Conservation (phyloP, 768 basidiomycete species). For the Amanita brunnescens region DNA sequence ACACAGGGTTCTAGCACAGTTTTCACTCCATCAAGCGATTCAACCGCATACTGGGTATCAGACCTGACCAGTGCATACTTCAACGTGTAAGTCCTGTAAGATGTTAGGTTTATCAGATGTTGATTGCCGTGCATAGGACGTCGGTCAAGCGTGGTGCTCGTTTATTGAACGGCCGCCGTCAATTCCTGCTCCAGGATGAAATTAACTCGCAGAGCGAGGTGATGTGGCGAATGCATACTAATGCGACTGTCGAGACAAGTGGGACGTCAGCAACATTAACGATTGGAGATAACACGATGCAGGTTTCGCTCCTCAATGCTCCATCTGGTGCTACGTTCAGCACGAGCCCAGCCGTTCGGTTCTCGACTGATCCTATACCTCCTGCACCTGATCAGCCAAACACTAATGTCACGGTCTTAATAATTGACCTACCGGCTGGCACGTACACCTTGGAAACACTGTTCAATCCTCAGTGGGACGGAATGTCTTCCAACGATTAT, state of each 20-base stretch:
- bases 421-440: slow-evolving; percentile 64
- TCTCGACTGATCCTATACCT: slow-evolving; percentile 53
- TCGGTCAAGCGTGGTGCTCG: slow-evolving; percentile 82
- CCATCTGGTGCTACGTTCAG: slow-evolving; percentile 61
- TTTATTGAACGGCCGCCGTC: slow-evolving; percentile 70
- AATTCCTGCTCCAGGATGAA: slow-evolving; percentile 93
- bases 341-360: slow-evolving; percentile 44
- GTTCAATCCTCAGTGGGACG: slow-evolving; percentile 91
- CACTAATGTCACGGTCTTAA: slow-evolving; percentile 70
- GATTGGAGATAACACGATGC: slow-evolving; percentile 60
- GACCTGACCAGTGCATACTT: slow-evolving; percentile 75
- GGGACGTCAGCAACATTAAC: slow-evolving; percentile 68
- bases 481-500: slow-evolving; percentile 46
- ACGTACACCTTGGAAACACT: slow-evolving; percentile 72
- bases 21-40: slow-evolving; percentile 46
- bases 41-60: slow-evolving; percentile 75
- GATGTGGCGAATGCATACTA: slow-evolving; percentile 95
- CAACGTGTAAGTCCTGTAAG: slow-evolving; percentile 43
- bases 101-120: slow-evolving; percentile 5
- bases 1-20: slow-evolving; percentile 83
- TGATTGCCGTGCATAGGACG: slow-evolving; percentile 30
- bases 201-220: slow-evolving; percentile 50
- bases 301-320: slow-evolving; percentile 58
- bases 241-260: slow-evolving; percentile 60
- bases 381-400: slow-evolving; percentile 63